Conservation (phyloP, 2,329 filamentous ascomycete genomes). For the Phaeosphaeria sp. region DNA sequence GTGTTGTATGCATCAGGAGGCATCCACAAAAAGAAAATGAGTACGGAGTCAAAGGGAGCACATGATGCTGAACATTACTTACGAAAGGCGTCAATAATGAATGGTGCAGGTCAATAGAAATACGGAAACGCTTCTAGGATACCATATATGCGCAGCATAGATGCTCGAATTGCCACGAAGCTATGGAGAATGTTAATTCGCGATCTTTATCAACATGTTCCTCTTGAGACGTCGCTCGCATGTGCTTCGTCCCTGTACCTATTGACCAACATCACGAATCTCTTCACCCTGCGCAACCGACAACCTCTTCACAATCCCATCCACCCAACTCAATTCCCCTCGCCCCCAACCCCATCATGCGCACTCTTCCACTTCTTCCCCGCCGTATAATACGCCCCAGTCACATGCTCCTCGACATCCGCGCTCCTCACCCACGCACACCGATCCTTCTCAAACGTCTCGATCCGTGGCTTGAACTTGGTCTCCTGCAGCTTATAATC, state of each 20-base stretch:
- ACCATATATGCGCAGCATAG: not conserved
- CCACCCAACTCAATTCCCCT: not conserved
- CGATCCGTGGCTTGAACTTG: conserved; percentile 59
- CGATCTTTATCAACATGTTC: no score
- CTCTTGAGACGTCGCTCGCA: no score
- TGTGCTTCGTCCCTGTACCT: no score
- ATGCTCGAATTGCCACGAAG: not conserved
- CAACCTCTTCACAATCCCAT: not conserved
- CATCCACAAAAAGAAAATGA: conserved; percentile 2
- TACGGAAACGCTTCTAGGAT: conserved; percentile 3
- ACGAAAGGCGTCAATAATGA: not conserved
- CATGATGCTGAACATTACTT: not conserved
- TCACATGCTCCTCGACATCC: conserved; percentile 13
- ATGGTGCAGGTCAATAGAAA: not conserved
- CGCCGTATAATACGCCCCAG: conserved; percentile 16
- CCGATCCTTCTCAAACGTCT: conserved; percentile 61
- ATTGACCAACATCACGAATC: no score
- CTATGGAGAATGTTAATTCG: not conserved
- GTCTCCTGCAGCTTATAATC: conserved; percentile 64
- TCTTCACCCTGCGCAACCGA: no score
- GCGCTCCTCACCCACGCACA: conserved; percentile 7
- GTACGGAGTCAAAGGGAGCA: not conserved
- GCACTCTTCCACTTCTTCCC: conserved; percentile 17
- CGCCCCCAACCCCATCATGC: conserved; percentile 14
- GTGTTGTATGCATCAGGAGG: conserved; percentile 4